Evolutionary conservation across 1,139 yeast genomes (phyloP).

Genomic region (Geotrichum australiense): DNA sequence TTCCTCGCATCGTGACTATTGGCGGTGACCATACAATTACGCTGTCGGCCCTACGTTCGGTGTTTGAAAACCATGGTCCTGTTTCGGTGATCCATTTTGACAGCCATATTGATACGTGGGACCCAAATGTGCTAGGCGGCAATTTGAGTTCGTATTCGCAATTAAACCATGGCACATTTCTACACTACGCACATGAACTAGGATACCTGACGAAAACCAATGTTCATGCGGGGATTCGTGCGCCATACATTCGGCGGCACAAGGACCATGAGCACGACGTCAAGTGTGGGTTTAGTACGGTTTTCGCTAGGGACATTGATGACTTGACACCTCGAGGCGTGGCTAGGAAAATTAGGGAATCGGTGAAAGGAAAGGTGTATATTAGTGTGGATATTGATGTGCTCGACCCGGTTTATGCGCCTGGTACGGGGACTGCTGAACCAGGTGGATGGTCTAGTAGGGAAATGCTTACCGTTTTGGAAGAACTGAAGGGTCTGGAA

Average conservation of each 20-base stretch:
- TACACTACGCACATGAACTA: conserved; percentile 58
- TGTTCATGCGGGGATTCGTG: conserved; percentile 64
- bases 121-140: conserved; percentile 70
- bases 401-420: conserved; percentile 71
- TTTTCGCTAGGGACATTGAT: conserved; percentile 67
- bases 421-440: conserved; percentile 81
- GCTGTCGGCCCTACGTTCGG: conserved; percentile 60
- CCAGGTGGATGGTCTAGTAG: conserved; percentile 76
- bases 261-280: conserved; percentile 57
- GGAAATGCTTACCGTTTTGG: conserved; percentile 55
- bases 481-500: conserved; percentile 51
- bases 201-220: conserved; percentile 46
- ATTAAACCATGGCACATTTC: conserved; percentile 70
- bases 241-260: conserved; percentile 36
- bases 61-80: conserved; percentile 52
- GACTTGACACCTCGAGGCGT: conserved; percentile 41
- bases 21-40: conserved; percentile 79
- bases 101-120: conserved; percentile 68
- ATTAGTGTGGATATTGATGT: conserved; percentile 72
- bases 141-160: conserved; percentile 34
- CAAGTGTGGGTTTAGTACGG: conserved; percentile 53
- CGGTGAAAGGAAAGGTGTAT: conserved; percentile 58
- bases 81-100: conserved; percentile 66
- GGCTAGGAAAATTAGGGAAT: conserved; percentile 45
- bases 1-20: conserved; percentile 54